These are phyloP conservation scores for Russula earlei DNA, from an alignment of 768 basidiomycete species.

Conservation along the genomic window DNA sequence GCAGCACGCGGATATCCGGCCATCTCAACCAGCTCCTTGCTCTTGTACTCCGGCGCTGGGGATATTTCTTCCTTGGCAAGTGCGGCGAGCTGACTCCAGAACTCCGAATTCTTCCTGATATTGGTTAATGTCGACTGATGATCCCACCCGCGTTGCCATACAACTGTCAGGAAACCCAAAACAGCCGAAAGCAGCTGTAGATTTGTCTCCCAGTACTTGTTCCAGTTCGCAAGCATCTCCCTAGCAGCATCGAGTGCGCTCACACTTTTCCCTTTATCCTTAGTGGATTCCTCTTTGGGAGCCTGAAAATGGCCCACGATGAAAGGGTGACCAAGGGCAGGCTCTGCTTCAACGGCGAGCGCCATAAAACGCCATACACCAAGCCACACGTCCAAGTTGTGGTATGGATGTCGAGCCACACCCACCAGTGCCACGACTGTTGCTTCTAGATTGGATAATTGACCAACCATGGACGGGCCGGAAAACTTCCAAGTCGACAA, in stretches of 20 bases:
- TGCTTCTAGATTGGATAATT: slow-evolving; percentile 68
- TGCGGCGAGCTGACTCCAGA: slow-evolving; percentile 63
- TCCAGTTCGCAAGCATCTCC: slow-evolving; percentile 60
- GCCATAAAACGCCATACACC: slow-evolving; percentile 81
- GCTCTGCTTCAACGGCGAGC: slow-evolving; percentile 75
- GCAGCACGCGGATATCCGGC: slow-evolving; percentile 46
- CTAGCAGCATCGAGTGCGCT: slow-evolving; percentile 64
- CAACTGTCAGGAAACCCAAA: slow-evolving; percentile 63
- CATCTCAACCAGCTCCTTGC: slow-evolving; percentile 36
- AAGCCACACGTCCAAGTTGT: slow-evolving; percentile 60
- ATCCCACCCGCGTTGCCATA: slow-evolving; percentile 75
- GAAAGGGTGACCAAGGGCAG: slow-evolving; percentile 72
- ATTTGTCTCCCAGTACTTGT: slow-evolving; percentile 65
- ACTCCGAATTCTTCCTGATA: slow-evolving; percentile 44
- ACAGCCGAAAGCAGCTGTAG: slow-evolving; percentile 68
- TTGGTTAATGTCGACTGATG: slow-evolving; percentile 51
- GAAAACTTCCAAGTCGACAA: slow-evolving; percentile 52
- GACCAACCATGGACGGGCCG: slow-evolving; percentile 65
- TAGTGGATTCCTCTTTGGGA: slow-evolving; percentile 33
- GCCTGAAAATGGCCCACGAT: slow-evolving; percentile 63
- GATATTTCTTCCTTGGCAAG: slow-evolving; percentile 64
- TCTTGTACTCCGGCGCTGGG: slow-evolving; percentile 59
- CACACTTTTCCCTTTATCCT: slow-evolving; percentile 26
- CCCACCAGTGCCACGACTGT: slow-evolving; percentile 58
- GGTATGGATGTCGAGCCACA: slow-evolving; percentile 71